A percentile compares a stretch with the other conserved stretches of the same genome.
Evolutionary conservation across 169 alveolate genomes (phyloP).

Genomic region (Eimeria tenella): DNA sequence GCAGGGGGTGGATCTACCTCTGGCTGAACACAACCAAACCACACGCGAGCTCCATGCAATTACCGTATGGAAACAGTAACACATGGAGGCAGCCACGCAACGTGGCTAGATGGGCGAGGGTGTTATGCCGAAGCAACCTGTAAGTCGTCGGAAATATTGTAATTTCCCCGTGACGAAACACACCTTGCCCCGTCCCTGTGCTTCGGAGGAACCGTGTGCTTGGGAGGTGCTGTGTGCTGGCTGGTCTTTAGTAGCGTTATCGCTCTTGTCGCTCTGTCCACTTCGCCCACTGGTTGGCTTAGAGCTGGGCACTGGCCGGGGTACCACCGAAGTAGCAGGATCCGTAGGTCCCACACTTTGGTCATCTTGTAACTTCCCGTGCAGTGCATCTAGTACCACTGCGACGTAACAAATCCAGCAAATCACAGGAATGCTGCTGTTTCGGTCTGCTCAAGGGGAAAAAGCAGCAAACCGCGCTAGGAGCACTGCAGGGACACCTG

Average conservation of each 20-base stretch:
- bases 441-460: too few relatives aligned
- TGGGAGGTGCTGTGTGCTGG: neutral
- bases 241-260: neutral
- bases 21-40: conserved; percentile 27
- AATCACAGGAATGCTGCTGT: too few relatives aligned
- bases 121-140: too few relatives aligned
- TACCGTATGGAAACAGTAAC: too few relatives aligned
- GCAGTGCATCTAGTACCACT: conserved; percentile 69
- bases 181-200: conserved; percentile 32
- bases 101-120: too few relatives aligned
- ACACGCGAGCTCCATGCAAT: neutral
- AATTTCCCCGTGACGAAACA: neutral
- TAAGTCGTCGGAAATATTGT: too few relatives aligned
- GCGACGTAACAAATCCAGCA: neutral
- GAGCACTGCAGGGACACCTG: neutral
- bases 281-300: conserved; percentile 2
- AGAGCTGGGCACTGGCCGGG: neutral
- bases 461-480: neutral
- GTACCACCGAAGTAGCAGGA: neutral
- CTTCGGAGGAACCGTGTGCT: neutral
- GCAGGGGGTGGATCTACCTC: conserved; percentile 23
- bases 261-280: conserved; percentile 32
- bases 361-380: conserved; percentile 47
- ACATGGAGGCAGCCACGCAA: too few relatives aligned
- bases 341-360: neutral